Evolutionary conservation across 768 basidiomycete species (phyloP).

Genomic region (Suillus fuscotomentosus): DNA sequence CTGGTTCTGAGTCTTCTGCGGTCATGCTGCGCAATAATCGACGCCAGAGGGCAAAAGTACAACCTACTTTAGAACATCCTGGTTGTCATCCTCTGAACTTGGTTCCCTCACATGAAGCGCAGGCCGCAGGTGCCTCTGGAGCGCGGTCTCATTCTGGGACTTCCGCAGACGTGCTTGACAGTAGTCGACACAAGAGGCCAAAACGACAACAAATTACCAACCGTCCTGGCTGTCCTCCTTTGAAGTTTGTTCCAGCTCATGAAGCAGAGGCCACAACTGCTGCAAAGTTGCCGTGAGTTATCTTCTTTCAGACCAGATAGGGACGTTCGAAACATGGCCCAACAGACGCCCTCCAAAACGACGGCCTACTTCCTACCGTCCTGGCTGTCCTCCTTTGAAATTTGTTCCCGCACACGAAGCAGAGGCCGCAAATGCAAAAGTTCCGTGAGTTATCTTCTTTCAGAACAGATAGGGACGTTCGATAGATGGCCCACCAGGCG

Average conservation of each 20-base stretch:
- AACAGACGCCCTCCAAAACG: background rate
- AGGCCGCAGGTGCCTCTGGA: conserved; percentile 21
- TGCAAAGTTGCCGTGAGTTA: conserved; percentile 4
- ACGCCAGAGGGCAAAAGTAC: background rate
- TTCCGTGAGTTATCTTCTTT: conserved; percentile 10
- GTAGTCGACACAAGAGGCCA: background rate
- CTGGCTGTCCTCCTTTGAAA: conserved; percentile 14
- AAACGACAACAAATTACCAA: background rate
- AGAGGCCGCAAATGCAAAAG: conserved; percentile 23
- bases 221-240: conserved; percentile 13
- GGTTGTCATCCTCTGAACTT: conserved; percentile 19
- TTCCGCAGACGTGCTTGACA: background rate
- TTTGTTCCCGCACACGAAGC: conserved; percentile 26
- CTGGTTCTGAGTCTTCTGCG: background rate
- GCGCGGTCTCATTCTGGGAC: background rate
- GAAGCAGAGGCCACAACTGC: conserved; percentile 28
- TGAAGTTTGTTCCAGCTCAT: conserved; percentile 21
- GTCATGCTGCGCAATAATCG: background rate
- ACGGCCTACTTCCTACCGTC: background rate
- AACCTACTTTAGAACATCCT: background rate
- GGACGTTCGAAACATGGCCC: background rate
- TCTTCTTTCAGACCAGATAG: background rate
- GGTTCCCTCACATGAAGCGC: conserved; percentile 27
- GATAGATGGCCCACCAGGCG: background rate
- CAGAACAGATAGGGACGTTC: background rate